phyloP scores from a whole-genome alignment of 2,329 filamentous ascomycete species.

The Penicillium sp. region DNA sequence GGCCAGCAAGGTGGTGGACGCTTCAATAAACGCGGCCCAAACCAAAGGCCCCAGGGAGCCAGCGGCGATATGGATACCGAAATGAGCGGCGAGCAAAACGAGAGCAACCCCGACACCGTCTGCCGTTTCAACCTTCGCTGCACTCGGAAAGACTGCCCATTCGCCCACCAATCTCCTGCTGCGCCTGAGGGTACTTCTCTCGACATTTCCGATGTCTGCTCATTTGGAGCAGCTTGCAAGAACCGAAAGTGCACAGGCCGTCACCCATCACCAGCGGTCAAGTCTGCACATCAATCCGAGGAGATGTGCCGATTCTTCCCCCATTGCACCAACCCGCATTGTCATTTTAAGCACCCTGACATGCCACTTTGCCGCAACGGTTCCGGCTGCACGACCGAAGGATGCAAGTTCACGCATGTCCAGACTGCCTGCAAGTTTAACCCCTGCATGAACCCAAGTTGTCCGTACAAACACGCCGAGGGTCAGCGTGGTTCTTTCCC shows the following conservation, averaged over 20 bases:
- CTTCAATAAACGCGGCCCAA: conserved; percentile 50
- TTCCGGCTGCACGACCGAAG: conserved; percentile 75
- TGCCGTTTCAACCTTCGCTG: conserved; percentile 91
- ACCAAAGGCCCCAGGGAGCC: conserved; percentile 27
- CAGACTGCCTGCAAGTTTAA: conserved; percentile 85
- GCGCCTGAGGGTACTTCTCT: conserved; percentile 75
- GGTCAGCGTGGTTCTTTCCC: conserved; percentile 83
- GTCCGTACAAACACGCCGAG: conserved; percentile 85
- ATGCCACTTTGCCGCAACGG: conserved; percentile 91
- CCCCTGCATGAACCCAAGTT: conserved; percentile 86
- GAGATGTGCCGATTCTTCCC: conserved; percentile 90
- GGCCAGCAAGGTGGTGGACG: conserved; percentile 56
- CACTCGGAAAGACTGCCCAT: conserved; percentile 86
- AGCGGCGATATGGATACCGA: conserved; percentile 39
- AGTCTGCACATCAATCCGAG: conserved; percentile 74
- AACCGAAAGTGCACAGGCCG: conserved; percentile 91
- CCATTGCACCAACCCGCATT: conserved; percentile 84
- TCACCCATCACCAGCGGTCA: conserved; percentile 87
- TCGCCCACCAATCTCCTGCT: conserved; percentile 90
- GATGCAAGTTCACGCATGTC: conserved; percentile 89
- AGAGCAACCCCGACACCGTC: conserved; percentile 62
- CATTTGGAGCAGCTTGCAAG: conserved; percentile 88
- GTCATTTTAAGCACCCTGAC: conserved; percentile 83
- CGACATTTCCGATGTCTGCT: conserved; percentile 78
- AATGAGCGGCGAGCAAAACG: conserved; percentile 50